Conservation (phyloP, 805 yeast species). For the Phaffomyces thermotolerans region DNA sequence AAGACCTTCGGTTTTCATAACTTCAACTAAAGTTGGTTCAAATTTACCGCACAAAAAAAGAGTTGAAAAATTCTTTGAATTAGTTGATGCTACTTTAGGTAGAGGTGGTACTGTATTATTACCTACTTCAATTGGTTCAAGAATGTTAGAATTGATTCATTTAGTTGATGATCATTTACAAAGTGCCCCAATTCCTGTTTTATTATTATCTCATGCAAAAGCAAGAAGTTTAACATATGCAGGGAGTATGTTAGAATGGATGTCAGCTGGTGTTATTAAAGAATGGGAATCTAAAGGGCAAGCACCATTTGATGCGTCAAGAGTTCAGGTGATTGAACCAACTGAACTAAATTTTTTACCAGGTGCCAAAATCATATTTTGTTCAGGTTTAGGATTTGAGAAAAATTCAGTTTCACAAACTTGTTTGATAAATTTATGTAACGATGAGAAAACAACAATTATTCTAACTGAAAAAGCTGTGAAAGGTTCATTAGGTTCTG, state of each 20-base stretch:
- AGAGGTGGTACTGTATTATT: conserved; percentile 76
- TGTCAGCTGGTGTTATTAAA: conserved; percentile 78
- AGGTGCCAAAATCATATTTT: conserved; percentile 76
- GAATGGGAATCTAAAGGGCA: conserved; percentile 73
- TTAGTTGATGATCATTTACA: conserved; percentile 60
- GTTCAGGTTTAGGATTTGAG: conserved; percentile 59
- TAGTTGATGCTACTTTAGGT: conserved; percentile 58
- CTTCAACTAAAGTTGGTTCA: conserved; percentile 65
- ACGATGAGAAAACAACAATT: conserved; percentile 59
- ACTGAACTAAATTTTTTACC: conserved; percentile 45
- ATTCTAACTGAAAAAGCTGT: conserved; percentile 65
- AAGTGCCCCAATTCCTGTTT: conserved; percentile 51
- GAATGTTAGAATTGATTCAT: conserved; percentile 73
- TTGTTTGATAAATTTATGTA: conserved; percentile 48
- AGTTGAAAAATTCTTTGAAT: conserved; percentile 52
- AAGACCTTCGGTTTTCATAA: conserved; percentile 79
- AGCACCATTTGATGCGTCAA: conserved; percentile 71
- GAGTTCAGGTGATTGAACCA: conserved; percentile 52
- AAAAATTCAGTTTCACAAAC: conserved; percentile 56
- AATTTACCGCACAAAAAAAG: conserved; percentile 53
- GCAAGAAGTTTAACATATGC: conserved; percentile 75
- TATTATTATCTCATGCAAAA: conserved; percentile 72
- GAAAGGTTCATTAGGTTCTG: conserved; percentile 39
- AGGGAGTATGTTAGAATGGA: conserved; percentile 90
- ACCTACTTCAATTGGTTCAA: conserved; percentile 75